phyloP scores from a whole-genome alignment of 2,329 filamentous ascomycete genomes.

The Fusarium clavum region DNA sequence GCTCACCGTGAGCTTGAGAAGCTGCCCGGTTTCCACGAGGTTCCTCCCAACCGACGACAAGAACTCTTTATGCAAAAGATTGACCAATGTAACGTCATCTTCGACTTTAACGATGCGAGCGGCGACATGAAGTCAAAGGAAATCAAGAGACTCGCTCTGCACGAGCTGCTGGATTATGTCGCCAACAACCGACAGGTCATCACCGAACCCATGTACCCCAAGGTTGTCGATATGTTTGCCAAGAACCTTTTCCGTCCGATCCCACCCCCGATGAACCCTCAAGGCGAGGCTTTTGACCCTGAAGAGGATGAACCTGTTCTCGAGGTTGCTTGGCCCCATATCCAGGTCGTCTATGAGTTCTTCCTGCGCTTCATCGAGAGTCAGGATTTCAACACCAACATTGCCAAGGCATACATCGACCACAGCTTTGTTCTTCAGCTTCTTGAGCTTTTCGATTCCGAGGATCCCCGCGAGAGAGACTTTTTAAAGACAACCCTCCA shows the following conservation, averaged over 20 bases:
- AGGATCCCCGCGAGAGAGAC: slow-evolving; percentile 95
- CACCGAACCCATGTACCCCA: slow-evolving; percentile 98
- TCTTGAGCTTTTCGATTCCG: slow-evolving; percentile 97
- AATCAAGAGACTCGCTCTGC: slow-evolving; percentile 95
- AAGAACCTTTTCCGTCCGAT: slow-evolving; percentile 99
- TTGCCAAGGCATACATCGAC: slow-evolving; percentile 98
- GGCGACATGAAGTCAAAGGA: slow-evolving; percentile 99
- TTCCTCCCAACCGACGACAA: slow-evolving; percentile 91
- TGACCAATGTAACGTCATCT: slow-evolving; percentile 99
- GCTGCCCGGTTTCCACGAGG: slow-evolving; percentile 96
- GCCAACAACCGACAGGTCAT: slow-evolving; percentile 99
- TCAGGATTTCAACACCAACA: slow-evolving; percentile 99
- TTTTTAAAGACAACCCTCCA: slow-evolving; percentile 98
- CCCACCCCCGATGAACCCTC: slow-evolving; percentile 95
- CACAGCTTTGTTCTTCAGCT: slow-evolving; percentile 97
- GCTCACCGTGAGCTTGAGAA: slow-evolving; percentile 97
- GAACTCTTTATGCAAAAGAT: slow-evolving; percentile 99
- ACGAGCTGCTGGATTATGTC: slow-evolving; percentile 97
- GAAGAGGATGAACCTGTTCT: slow-evolving; percentile 98
- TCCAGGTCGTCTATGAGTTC: slow-evolving; percentile 99
- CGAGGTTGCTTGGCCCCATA: slow-evolving; percentile 98
- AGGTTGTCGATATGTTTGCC: slow-evolving; percentile 98
- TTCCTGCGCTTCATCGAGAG: slow-evolving; percentile 99
- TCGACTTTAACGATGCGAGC: slow-evolving; percentile 98
- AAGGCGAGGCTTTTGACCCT: slow-evolving; percentile 97